Percentiles rank a stretch among this genome's conserved stretches.
Conservation (phyloP, 257 asterid species). For the Fraxinus excelsior region DNA sequence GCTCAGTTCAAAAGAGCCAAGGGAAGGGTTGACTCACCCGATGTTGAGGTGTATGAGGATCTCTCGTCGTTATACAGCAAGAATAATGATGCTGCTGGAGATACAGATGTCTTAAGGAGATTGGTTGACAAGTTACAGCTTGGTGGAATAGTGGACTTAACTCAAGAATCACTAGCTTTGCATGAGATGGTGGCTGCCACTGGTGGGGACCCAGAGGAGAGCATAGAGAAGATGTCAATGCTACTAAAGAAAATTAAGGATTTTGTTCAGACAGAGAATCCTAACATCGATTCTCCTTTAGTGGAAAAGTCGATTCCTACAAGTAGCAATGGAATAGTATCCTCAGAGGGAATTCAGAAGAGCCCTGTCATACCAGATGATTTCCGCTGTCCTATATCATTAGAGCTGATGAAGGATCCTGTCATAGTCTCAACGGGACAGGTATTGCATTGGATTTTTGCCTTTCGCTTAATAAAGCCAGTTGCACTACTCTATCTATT, state of each 20-base stretch:
- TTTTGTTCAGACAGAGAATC: slow-evolving; percentile 83
- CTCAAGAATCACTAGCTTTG: slow-evolving; percentile 94
- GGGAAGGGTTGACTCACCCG: slow-evolving; percentile 83
- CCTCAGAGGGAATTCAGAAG: slow-evolving; percentile 45
- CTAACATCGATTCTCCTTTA: slow-evolving; percentile 47
- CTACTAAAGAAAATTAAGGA: slow-evolving; percentile 83
- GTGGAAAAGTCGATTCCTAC: slow-evolving; percentile 51
- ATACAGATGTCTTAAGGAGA: slow-evolving; percentile 58
- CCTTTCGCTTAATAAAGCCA: neutral
- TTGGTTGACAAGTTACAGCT: slow-evolving; percentile 83
- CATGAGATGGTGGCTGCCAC: slow-evolving; percentile 90
- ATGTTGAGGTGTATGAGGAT: slow-evolving; percentile 74
- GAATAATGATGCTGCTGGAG: slow-evolving; percentile 41
- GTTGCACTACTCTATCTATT: neutral
- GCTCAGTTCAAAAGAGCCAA: slow-evolving; percentile 97
- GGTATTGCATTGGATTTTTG: slow-evolving; percentile 46
- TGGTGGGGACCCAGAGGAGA: slow-evolving; percentile 86
- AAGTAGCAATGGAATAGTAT: slow-evolving; percentile 50
- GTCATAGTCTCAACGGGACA: slow-evolving; percentile 98
- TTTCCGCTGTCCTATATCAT: slow-evolving; percentile 94
- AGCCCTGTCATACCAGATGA: slow-evolving; percentile 86
- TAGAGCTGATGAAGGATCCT: slow-evolving; percentile 95
- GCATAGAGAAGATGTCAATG: slow-evolving; percentile 93
- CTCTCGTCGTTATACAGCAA: slow-evolving; percentile 59
- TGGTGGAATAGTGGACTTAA: slow-evolving; percentile 70